These are phyloP conservation scores for Schizophyllum amplum DNA, from an alignment of 1,284 basidiomycete species.

Conservation along the genomic window DNA sequence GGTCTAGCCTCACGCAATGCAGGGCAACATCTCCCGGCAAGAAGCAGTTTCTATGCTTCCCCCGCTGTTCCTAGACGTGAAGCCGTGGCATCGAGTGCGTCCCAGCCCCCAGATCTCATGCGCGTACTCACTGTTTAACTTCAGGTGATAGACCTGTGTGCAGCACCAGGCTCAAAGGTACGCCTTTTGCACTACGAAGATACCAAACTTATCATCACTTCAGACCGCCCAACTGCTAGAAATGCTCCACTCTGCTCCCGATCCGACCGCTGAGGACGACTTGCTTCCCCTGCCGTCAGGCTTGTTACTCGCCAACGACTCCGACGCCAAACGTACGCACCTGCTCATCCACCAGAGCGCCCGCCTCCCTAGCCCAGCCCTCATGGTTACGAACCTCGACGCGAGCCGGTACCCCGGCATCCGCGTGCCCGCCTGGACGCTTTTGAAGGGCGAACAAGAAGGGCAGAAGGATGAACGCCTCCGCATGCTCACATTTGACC, in stretches of 20 bases:
- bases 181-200: slow-evolving; percentile 12
- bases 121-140: slow-evolving; percentile 4
- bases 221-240: slow-evolving; percentile 91
- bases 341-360: slow-evolving; percentile 98
- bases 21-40: slow-evolving; percentile 95
- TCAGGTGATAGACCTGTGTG: slow-evolving; percentile 96
- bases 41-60: slow-evolving; percentile 99
- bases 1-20: not conserved
- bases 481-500: slow-evolving; percentile 71
- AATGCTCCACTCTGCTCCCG: slow-evolving; percentile 51
- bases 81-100: slow-evolving; percentile 78
- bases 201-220: slow-evolving; percentile 21
- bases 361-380: slow-evolving; percentile 84
- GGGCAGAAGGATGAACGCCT: slow-evolving; percentile 18
- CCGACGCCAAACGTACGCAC: slow-evolving; percentile 91
- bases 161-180: slow-evolving; percentile 99
- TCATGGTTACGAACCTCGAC: slow-evolving; percentile 96
- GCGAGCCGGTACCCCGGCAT: slow-evolving; percentile 84
- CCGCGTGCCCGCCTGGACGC: slow-evolving; percentile 34
- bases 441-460: not conserved
- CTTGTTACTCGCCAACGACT: slow-evolving; percentile 84
- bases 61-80: slow-evolving; percentile 90
- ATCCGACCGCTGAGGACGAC: slow-evolving; percentile 40
- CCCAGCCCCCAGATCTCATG: not conserved
- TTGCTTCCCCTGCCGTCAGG: slow-evolving; percentile 61